Evolutionary conservation across 2,329 filamentous ascomycete species (phyloP), one percentile per base, ranked within the genome.

Genomic region (Colletotrichum trifolii): DNA sequence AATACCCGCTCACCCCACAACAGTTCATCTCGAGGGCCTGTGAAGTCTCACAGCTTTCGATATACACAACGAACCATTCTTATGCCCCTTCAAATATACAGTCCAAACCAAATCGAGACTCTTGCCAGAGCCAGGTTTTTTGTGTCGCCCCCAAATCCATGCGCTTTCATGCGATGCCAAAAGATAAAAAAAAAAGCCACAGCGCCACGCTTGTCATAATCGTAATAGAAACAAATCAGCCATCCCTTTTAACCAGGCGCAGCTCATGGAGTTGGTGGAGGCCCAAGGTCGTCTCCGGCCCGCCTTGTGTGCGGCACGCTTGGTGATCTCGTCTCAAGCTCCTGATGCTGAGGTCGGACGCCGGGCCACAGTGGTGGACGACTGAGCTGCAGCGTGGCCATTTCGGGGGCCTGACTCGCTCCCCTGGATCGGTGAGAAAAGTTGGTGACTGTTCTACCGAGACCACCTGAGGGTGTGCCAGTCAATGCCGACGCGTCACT

Each of bases 321-420:
- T 12, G 63, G 58, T 6, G 63, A 62, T 36, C 33, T 50, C 11
- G 53, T 15, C 35, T 65, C 63, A 34, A 52, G 53, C 25, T 78
- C 76, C 25, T 78, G 75, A 54, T 76, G 75, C 35, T 75, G 72
- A 7, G 75, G 70, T 55, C 75, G 71, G 5, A 81, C 77, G 10
- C 79, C 79, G 2, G 79, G 78, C 79, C 79, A 81, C n/a, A 81
- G 70, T 2, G 79, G 79, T n/a, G 79, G 79, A 17, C 76, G 76
- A 15, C 69, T 74, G 1, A 72, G 54, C 11, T 76, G 73, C 11
- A 76, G 68, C 11, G 70, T 42, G 11, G 59, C 52, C 25, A 60
- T 12, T n/a, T 65, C 67, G 13, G 34, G 8, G 6, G 48, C 11
- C 39, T 53, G 48, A 43, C 45, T 45, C 10, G 36, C 48, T 8